These are phyloP conservation scores for Nemania abortiva DNA, from an alignment of 2,329 filamentous ascomycete species.

Conservation along the genomic window DNA sequence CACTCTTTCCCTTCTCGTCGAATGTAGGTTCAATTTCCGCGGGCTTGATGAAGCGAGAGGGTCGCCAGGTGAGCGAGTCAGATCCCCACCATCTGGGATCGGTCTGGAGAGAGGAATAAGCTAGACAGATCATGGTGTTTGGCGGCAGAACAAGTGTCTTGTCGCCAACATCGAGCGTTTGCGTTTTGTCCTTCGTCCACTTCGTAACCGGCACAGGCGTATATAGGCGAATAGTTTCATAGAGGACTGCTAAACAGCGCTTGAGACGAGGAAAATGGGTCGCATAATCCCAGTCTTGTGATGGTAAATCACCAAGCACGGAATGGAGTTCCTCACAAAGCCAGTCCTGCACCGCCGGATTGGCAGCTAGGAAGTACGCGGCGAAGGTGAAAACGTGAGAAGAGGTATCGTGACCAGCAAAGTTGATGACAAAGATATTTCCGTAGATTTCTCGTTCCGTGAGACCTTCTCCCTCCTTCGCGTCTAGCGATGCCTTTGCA, in stretches of 20 bases:
- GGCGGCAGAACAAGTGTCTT: slow-evolving; percentile 14
- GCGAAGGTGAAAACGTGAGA: slow-evolving; percentile 42
- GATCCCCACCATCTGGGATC: slow-evolving; percentile 42
- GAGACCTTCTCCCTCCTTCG: slow-evolving; percentile 47
- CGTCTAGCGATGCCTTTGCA: slow-evolving; percentile 39
- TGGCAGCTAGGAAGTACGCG: slow-evolving; percentile 38
- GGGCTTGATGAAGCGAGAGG: slow-evolving; percentile 35
- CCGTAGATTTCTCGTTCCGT: slow-evolving; percentile 58
- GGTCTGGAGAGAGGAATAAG: slow-evolving; percentile 41
- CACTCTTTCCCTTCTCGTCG: too few species aligned
- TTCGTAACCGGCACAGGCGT: slow-evolving; percentile 25
- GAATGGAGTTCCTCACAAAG: slow-evolving; percentile 10
- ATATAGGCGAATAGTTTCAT: slow-evolving; percentile 28
- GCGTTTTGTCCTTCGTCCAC: slow-evolving; percentile 1
- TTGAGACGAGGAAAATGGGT: slow-evolving; percentile 14
- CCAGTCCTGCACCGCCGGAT: slow-evolving; percentile 38
- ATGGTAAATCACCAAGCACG: slow-evolving; percentile 7
- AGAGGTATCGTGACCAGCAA: slow-evolving; percentile 50
- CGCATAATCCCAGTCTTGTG: slow-evolving; percentile 18
- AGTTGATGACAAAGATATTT: slow-evolving; percentile 50
- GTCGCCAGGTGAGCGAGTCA: slow-evolving; percentile 41
- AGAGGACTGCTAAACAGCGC: slow-evolving; percentile 20
- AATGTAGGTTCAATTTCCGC: too few species aligned
- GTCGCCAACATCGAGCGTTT: not conserved
- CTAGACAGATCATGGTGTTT: slow-evolving; percentile 28